phyloP scores from a whole-genome alignment of 805 yeast genomes.

The Debaryomyces prosopidis region DNA sequence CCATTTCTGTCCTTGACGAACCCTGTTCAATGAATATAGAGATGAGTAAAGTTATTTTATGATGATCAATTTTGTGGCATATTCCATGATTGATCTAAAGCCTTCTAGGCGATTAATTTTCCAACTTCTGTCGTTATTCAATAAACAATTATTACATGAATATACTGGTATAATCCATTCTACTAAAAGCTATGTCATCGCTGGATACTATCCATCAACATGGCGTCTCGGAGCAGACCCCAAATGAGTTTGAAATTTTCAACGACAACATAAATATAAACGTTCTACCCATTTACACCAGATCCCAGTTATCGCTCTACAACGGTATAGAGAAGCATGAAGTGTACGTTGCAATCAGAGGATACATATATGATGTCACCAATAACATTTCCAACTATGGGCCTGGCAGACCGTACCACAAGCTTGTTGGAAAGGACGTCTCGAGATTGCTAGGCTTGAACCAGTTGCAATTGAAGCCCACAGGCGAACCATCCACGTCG shows the following conservation, averaged over 20 bases:
- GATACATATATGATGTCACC: conserved; percentile 77
- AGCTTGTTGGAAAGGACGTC: conserved; percentile 75
- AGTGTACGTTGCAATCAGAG: conserved; percentile 74
- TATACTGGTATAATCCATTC: neutral
- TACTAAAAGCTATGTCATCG: neutral
- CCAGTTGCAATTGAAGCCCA: conserved; percentile 25
- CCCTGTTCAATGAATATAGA: too few relatives aligned
- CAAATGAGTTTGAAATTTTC: conserved; percentile 25
- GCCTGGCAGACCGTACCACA: conserved; percentile 70
- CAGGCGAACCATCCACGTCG: neutral
- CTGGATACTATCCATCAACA: neutral
- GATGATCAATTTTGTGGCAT: neutral
- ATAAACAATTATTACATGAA: neutral
- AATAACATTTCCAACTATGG: conserved; percentile 69
- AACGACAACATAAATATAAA: conserved; percentile 31
- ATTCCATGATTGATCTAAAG: neutral
- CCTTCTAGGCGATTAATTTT: too few relatives aligned
- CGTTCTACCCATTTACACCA: conserved; percentile 32
- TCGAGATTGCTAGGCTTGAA: conserved; percentile 75
- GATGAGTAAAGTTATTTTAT: too few relatives aligned
- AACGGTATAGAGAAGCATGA: conserved; percentile 32
- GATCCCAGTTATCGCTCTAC: conserved; percentile 31
- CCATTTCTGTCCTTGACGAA: neutral
- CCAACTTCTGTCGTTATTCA: too few relatives aligned
- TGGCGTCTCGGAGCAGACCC: conserved; percentile 5